Evolutionary conservation across 2,329 filamentous ascomycete genomes (phyloP).

Genomic region (Neophaeococcomyces mojaviensis): DNA sequence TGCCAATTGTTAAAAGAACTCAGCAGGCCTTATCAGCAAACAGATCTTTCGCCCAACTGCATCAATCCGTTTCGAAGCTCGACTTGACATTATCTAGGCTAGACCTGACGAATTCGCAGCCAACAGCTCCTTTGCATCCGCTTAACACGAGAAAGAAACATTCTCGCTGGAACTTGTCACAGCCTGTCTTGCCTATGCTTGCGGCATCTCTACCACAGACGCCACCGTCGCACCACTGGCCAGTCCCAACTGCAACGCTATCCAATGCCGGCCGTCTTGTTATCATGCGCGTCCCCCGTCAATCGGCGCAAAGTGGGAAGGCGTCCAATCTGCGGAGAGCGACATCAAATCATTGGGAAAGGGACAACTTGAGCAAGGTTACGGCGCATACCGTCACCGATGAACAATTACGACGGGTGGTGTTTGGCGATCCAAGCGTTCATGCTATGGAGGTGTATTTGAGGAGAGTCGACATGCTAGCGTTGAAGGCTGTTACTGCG

Average conservation of each 20-base stretch:
- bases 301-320: neutral
- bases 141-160: neutral
- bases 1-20: neutral
- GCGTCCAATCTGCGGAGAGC: constrained; percentile 36
- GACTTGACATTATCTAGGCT: constrained; percentile 8
- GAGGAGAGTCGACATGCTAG: constrained; percentile 61
- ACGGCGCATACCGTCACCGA: constrained; percentile 63
- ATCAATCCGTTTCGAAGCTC: constrained; percentile 10
- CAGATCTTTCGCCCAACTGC: neutral
- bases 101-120: neutral
- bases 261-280: constrained; percentile 65
- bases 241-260: constrained; percentile 57
- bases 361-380: constrained; percentile 36
- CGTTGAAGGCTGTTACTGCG: constrained; percentile 58
- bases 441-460: constrained; percentile 76
- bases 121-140: neutral
- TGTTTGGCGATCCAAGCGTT: constrained; percentile 76
- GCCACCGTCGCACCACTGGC: constrained; percentile 42
- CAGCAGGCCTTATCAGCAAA: neutral
- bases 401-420: constrained; percentile 57
- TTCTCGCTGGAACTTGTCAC: constrained; percentile 2
- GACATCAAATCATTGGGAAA: constrained; percentile 17
- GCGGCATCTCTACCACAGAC: constrained; percentile 2
- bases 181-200: constrained; percentile 19
- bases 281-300: constrained; percentile 45